Percentiles rank a stretch among this genome's conserved stretches.
These are phyloP conservation scores for Begonia masoniana DNA, from an alignment of 306 rosid genomes.

Conservation along the genomic window DNA sequence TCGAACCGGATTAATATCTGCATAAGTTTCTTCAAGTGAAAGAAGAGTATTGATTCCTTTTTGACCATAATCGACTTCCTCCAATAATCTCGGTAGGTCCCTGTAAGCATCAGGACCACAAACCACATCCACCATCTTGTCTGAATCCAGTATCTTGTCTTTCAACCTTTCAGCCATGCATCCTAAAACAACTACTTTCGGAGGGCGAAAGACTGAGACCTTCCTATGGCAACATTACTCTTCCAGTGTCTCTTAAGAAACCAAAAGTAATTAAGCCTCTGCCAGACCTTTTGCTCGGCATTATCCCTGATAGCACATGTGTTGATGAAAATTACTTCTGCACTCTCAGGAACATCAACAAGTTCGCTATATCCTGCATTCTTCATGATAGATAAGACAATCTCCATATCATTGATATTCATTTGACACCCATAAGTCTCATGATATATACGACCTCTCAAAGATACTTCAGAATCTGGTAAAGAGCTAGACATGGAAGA, in stretches of 20 bases:
- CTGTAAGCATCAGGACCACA: constrained; percentile 98
- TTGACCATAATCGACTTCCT: constrained; percentile 89
- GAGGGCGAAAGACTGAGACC: constrained; percentile 66
- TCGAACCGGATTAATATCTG: constrained; percentile 82
- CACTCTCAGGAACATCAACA: constrained; percentile 74
- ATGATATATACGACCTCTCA: constrained; percentile 71
- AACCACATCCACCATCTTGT: constrained; percentile 95
- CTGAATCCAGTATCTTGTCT: constrained; percentile 84
- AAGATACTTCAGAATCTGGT: constrained; percentile 34
- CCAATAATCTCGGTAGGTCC: constrained; percentile 69
- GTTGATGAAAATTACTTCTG: constrained; percentile 86
- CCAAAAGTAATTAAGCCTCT: constrained; percentile 98
- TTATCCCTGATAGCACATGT: constrained; percentile 98
- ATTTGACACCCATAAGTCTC: constrained; percentile 98
- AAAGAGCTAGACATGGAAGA: constrained; percentile 26
- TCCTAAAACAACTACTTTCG: constrained; percentile 90
- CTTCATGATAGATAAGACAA: constrained; percentile 79
- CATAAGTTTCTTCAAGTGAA: constrained; percentile 94
- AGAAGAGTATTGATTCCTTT: constrained; percentile 95
- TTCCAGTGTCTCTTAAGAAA: constrained; percentile 96
- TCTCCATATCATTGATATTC: constrained; percentile 97
- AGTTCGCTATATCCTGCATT: constrained; percentile 65
- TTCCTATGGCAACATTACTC: constrained; percentile 61
- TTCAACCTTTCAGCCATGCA: constrained; percentile 99
- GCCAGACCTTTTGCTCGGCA: constrained; percentile 98